Evolutionary conservation across 2,329 filamentous ascomycete genomes (phyloP), one percentile per base, ranked within the genome.

Genomic region (Myriosclerotinia duriaeana): DNA sequence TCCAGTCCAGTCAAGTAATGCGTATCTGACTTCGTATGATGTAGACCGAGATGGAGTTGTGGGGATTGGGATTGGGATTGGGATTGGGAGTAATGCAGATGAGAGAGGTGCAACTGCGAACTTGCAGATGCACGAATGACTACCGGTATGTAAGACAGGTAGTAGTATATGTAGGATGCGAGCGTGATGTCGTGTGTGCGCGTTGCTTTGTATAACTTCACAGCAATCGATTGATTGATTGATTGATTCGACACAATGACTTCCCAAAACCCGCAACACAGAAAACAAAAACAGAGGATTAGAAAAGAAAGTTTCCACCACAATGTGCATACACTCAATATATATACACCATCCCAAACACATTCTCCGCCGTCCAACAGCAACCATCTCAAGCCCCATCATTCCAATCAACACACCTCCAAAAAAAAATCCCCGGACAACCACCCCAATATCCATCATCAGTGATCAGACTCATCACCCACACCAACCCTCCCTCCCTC

Each of bases 381-480:
- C 58, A 20, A 60, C 44, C 44, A 38, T 52, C 48, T 52, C 48
- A 14, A 14, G 34, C 56, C 58, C 22, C 48, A 30, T n/a, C 30
- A 60, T 60, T 60, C 44, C 44, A 60, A n/a, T 36, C 20, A 60
- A 60, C 42, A 59, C 40, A 36, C 40, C n/a, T 17, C n/a, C 42
- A 20, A 30, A 14, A 42, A 54, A 42, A 50, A 50, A 22, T 38
- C 30, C 44, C 58, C 30, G 7, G 30, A 26, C 58, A 60, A 60
- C 44, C 58, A 60, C 30, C 15, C n/a, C 8, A 48, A 26, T 26
- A 52, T 52, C n/a, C n/a, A 48, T 48, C n/a, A n/a, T n/a, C n/a
- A n/a, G n/a, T n/a, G n/a, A n/a, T n/a, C n/a, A n/a, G n/a, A n/a
- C n/a, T n/a, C n/a, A 22, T 46, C 44, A 48, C 46, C 22, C 46